Evolutionary conservation across 176 grass and related monocot genomes (phyloP), one percentile per base, ranked within the genome.

Genomic region (Aegilops tauschii): DNA sequence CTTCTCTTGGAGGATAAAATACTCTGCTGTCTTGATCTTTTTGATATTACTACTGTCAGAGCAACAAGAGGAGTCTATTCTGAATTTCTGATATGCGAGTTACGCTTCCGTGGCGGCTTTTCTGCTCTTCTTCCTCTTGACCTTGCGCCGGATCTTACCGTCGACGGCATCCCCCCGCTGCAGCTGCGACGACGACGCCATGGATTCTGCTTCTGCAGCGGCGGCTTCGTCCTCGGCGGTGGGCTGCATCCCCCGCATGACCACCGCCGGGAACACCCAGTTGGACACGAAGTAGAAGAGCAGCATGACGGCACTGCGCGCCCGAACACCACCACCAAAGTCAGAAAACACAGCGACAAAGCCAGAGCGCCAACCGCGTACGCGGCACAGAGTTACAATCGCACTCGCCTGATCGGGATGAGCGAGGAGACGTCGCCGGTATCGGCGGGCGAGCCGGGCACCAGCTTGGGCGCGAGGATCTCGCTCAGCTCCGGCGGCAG

Each of bases 261-360:
- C 8, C 11, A 91, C n/a, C 85, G 79, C 81, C 9, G 89, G 85
- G 34, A 87, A 77, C 34, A 91, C 81, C 89, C 89, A 91, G 81
- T 91, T 91, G 68, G 89, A 47, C 11, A 91, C 76, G 75, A 87
- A 39, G 76, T 91, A 91, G 76, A 91, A 68, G 45, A 91, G n/a
- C 69, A 91, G 61, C 89, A 91, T 80, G 0, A 91, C 14, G 27
- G 80, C 76, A 84, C 85, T 91, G 83, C 78, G 2, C 14, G 9
- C 3, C 39, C 12, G 17, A 9, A 63, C 5, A 49, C 73, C 44
- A 14, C 6, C 18, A 36, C 9, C 37, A 47, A 47, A 80, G 23
- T 10, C 16, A 18, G 0, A 54, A 23, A 44, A 28, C 20, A 20
- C 32, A 18, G 6, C 21, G 13, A 8, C 2, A 39, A 6, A 83